These are phyloP conservation scores for Nicotiana tomentosiformis DNA, from an alignment of 257 asterid species.

Conservation along the genomic window DNA sequence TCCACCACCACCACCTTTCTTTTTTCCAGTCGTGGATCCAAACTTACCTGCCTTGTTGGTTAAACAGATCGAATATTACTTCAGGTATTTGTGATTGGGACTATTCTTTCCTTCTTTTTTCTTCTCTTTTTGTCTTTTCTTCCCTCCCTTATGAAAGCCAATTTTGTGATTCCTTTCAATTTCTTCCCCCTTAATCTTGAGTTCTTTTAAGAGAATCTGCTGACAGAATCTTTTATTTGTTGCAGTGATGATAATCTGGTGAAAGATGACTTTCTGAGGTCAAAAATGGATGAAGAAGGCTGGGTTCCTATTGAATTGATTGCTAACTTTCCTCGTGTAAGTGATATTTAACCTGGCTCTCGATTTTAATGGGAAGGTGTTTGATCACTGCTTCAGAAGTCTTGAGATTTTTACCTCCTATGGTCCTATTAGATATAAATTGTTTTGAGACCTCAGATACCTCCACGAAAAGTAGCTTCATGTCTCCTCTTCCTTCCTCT, in stretches of 20 bases:
- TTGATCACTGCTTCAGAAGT: not conserved
- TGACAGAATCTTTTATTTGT: conserved; percentile 5
- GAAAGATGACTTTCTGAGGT: conserved; percentile 54
- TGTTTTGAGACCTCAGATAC: not conserved
- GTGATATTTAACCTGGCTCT: conserved; percentile 12
- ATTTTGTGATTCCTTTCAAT: not conserved
- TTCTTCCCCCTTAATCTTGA: not conserved
- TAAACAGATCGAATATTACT: conserved; percentile 70
- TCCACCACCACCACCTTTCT: conserved; percentile 38
- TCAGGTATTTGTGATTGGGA: conserved; percentile 44
- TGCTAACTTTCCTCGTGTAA: conserved; percentile 75
- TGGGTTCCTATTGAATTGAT: conserved; percentile 69
- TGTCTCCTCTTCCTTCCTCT: too few relatives aligned
- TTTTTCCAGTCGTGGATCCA: conserved; percentile 28
- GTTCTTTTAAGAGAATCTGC: not conserved
- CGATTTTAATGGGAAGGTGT: not conserved
- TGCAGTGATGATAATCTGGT: conserved; percentile 69
- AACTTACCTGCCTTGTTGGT: conserved; percentile 39
- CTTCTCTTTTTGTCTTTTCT: not conserved
- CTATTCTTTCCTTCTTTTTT: not conserved
- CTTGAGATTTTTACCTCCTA: not conserved
- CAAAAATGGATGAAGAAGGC: conserved; percentile 69
- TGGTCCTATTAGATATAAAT: not conserved
- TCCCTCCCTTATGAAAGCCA: not conserved
- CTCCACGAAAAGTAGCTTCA: not conserved